Evolutionary conservation across 495 filamentous ascomycete species (phyloP), one percentile per base, ranked within the genome.

Genomic region (Podospora anserina): DNA sequence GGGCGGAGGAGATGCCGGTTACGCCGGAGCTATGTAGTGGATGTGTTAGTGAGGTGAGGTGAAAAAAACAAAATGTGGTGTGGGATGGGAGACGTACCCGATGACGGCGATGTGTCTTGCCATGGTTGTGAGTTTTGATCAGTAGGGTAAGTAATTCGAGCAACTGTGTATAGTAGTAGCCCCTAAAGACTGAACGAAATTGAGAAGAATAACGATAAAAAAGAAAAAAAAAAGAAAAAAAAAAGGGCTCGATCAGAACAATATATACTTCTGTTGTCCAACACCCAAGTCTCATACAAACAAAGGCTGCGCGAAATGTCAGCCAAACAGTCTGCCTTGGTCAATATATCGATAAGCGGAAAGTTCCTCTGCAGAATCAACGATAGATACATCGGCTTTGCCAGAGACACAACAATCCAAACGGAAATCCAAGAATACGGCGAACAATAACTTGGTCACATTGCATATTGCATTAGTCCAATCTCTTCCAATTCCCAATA

Each of bases 1-100:
- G 73, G 59, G 86, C 86, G 26, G 81, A 80, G 71, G 82, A 81
- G 54, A 89, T 82, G 64, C 87, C 88, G 69, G 83, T 84, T 18
- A 88, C 84, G 53, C 88, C 88, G 63, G 86, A 86, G 55, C 87
- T 19, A 58, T 5, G 23, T 20, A 13, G 23, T 23, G 15, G 5
- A 30, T 2, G 58, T 66, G 65, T 71, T 66, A 71, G 67, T 54
- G 19, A 13, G 34, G 16, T 53, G 3, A 27, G 49, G 28, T 32
- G 4, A 32, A 32, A 19, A 15, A 54, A n/a, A 44, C 20, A 63
- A 39, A 30, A 23, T 23, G 23, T 23, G 23, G 23, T 1, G 57
- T 23, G 63, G 20, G 19, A 39, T 23, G 59, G 5, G 26, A 18
- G 34, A 44, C 30, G 19, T 26, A 70, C 67, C 67, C 67, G 13